phyloP scores from a whole-genome alignment of 495 filamentous ascomycete genomes.

The Letharia columbiana region DNA sequence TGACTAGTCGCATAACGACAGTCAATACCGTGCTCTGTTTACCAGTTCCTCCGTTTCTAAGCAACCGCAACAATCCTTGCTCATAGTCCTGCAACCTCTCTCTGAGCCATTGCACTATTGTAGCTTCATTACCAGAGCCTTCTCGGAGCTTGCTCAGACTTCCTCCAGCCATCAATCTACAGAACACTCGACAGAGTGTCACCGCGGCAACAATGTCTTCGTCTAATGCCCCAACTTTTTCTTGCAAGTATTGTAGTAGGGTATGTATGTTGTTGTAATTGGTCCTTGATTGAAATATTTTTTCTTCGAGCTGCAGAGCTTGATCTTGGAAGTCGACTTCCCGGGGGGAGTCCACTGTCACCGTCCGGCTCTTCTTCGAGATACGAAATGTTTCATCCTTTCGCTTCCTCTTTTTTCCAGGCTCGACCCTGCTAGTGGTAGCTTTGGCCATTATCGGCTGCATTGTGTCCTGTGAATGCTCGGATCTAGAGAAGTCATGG shows the following conservation, averaged over 20 bases:
- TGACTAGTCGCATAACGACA: constrained; percentile 73
- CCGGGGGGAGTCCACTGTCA: constrained; percentile 24
- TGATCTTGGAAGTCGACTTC: constrained; percentile 39
- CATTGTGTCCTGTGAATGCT: neutral
- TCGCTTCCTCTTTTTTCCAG: constrained; percentile 11
- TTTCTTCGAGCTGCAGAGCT: constrained; percentile 62
- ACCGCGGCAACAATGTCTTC: constrained; percentile 55
- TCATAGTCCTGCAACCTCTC: constrained; percentile 64
- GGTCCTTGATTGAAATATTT: constrained; percentile 73
- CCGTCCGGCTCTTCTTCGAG: constrained; percentile 37
- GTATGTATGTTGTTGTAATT: constrained; percentile 88
- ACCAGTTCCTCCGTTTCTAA: constrained; percentile 42
- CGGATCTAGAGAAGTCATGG: neutral
- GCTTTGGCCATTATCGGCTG: neutral
- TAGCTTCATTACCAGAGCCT: constrained; percentile 60
- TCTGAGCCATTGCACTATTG: constrained; percentile 71
- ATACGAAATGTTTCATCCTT: neutral
- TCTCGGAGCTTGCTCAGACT: constrained; percentile 53
- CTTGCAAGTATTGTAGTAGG: constrained; percentile 50
- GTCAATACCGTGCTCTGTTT: constrained; percentile 54
- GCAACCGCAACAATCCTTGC: constrained; percentile 42
- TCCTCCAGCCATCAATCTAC: constrained; percentile 69
- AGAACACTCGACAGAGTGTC: constrained; percentile 82
- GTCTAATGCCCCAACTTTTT: constrained; percentile 33
- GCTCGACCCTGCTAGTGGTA: neutral